Evolutionary conservation across 371 early-diverging fungal species (phyloP), one percentile per base, ranked within the genome.

Genomic region (Mortierella polycephala): DNA sequence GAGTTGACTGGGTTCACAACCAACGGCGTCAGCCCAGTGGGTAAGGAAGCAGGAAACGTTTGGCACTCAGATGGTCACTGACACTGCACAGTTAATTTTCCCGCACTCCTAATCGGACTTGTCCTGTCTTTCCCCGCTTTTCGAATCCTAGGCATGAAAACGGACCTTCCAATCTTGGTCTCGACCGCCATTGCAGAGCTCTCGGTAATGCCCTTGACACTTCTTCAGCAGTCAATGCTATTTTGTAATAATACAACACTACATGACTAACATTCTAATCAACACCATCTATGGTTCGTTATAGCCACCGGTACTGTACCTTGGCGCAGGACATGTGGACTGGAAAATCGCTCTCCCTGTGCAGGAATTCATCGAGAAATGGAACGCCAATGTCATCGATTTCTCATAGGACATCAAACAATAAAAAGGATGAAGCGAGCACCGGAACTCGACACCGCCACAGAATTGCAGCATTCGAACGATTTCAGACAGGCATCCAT

Each of bases 301-400:
- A 58, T 79, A 88, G 85, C 96, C 96, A 3, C 87, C 91, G 5
- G 84, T 96, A 4, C 73, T 95, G 16, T 95, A 85, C 70, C 82
- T 96, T n/a, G 96, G 96, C 23, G 95, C 93, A 41, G 97, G 97
- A 0, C 93, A 96, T 81, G 82, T 91, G 9, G 96, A 96, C 72
- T 96, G 93, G 92, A 96, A 96, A 74, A 71, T 95, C 11, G 90
- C 90, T 7, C 62, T 95, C 50, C 92, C 95, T 18, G 84, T 93
- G 2, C 69, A 84, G 5, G 81, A 70, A 7, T 92, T 96, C 69
- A 77, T 95, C 18, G 69, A 85, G 7, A 67, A 77, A 9, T 77
- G 79, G 79, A 72, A 72, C 20, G 69, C 72, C 13, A 61, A 46
- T 30, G 67, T 77, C 20, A 42, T 69, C 30, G 79, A 77, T 47